Percentiles rank a stretch among this genome's conserved stretches.
phyloP scores from a whole-genome alignment of 768 basidiomycete genomes.

The Boletus tylopilopsis region DNA sequence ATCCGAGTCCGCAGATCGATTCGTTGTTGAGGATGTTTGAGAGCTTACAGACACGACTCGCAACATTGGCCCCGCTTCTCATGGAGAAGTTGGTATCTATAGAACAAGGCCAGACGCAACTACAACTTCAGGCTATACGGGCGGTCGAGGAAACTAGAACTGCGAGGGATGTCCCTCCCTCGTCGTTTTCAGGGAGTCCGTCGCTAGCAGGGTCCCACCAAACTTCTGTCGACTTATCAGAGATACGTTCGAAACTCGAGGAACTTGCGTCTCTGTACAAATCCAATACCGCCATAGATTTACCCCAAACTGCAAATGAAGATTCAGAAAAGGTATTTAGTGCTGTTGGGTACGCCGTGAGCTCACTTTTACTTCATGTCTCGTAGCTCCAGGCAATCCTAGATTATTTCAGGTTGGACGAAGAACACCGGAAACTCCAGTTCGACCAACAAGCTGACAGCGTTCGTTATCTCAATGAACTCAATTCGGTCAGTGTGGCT shows the following conservation, averaged over 20 bases:
- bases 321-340: slow-evolving; percentile 20
- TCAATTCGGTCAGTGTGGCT: slow-evolving; percentile 53
- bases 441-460: slow-evolving; percentile 70
- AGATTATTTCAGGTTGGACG: slow-evolving; percentile 44
- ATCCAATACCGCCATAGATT: neutral
- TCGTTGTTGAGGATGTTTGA: slow-evolving; percentile 34
- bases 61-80: slow-evolving; percentile 35
- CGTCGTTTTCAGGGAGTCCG: neutral
- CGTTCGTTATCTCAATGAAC: slow-evolving; percentile 73
- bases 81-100: slow-evolving; percentile 32
- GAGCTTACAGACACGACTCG: slow-evolving; percentile 39
- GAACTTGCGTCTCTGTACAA: slow-evolving; percentile 29
- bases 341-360: no score
- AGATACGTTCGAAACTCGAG: slow-evolving; percentile 38
- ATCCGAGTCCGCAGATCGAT: slow-evolving; percentile 14
- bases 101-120: slow-evolving; percentile 21
- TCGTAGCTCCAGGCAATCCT: slow-evolving; percentile 44
- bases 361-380: neutral
- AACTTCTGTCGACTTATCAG: slow-evolving; percentile 19
- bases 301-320: neutral
- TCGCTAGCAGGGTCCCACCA: neutral
- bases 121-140: slow-evolving; percentile 14
- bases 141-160: slow-evolving; percentile 1
- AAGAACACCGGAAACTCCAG: slow-evolving; percentile 45
- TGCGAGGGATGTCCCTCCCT: slow-evolving; percentile 12